Evolutionary conservation across 352 stramenopile species (phyloP), one percentile per base, ranked within the genome.

Genomic region (Thraustotheca clavata): DNA sequence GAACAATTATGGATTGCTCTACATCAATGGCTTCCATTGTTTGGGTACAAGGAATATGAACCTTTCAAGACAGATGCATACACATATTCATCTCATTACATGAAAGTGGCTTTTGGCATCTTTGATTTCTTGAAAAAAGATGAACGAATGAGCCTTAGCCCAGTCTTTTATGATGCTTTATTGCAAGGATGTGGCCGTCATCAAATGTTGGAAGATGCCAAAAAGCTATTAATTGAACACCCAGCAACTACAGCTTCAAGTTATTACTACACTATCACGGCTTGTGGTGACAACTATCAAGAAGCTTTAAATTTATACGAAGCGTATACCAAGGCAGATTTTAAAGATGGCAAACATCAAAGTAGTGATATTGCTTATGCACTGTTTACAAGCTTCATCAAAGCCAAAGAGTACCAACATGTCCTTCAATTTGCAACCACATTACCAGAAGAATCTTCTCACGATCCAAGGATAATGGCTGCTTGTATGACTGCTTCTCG

Each of bases 1-100:
- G 57, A 55, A 41, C 41, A 35, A n/a, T 32, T 46, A 3, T 65
- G 57, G 57, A 43, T 65, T 20, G 38, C 4, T 4, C 24, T 65
- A 33, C n/a, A 65, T 32, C 22, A 50, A 20, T 65, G 57, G 57
- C 39, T 65, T 16, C 57, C 57, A 12, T 39, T 43, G 4, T 46
- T 65, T n/a, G 57, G 57, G 1, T 65, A 43, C 24, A 29, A 14
- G 27, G 57, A 65, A 20, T 65, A 65, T 46, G 32, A 18, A 11
- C 6, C 18, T 32, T n/a, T n/a, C n/a, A 27, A 20, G 14, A 4
- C 14, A 11, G 29, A 38, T 27, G 3, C 39, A 0, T 22, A 38
- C 7, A 26, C 29, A 4, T 31, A 4, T 4, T 24, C 6, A 12
- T 20, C 24, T 3, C 14, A 47, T 14, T 50, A 65, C 41, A 40